phyloP scores from a whole-genome alignment of 345 rosid genomes.

The Hevea brasiliensis region DNA sequence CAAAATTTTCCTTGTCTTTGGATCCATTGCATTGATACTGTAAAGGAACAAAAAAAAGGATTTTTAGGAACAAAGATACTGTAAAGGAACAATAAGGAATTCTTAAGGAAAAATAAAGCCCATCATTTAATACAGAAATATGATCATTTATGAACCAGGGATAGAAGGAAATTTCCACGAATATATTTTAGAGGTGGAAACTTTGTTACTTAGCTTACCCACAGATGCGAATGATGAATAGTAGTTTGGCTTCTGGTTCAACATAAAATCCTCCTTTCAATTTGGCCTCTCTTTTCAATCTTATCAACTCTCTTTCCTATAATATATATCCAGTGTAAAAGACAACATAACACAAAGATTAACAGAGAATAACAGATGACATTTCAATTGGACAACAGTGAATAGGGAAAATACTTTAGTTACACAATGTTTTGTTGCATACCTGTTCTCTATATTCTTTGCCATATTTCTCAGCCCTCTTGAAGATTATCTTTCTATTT shows the following conservation, averaged over 20 bases:
- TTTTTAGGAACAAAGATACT: no score
- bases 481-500: slow-evolving; percentile 58
- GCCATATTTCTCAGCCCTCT: slow-evolving; percentile 57
- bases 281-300: slow-evolving; percentile 27
- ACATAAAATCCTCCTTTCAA: slow-evolving; percentile 32
- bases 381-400: not conserved
- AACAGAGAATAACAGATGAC: not conserved
- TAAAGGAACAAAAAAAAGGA: no score
- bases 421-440: not conserved
- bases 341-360: not conserved
- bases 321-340: not conserved
- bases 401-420: not conserved
- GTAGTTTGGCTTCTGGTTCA: slow-evolving; percentile 29
- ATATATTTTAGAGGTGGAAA: no score
- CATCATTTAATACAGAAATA: not conserved
- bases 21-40: slow-evolving; percentile 89
- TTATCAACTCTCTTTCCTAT: slow-evolving; percentile 19
- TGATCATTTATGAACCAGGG: not conserved
- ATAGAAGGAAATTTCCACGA: no score
- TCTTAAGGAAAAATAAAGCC: no score
- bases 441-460: slow-evolving; percentile 74
- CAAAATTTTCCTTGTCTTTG: slow-evolving; percentile 75
- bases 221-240: slow-evolving; percentile 27
- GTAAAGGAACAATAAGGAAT: no score
- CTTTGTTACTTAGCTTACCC: slow-evolving; percentile 14